Evolutionary conservation across 1,139 yeast species (phyloP).

Genomic region (Blastobotrys illinoisensis): DNA sequence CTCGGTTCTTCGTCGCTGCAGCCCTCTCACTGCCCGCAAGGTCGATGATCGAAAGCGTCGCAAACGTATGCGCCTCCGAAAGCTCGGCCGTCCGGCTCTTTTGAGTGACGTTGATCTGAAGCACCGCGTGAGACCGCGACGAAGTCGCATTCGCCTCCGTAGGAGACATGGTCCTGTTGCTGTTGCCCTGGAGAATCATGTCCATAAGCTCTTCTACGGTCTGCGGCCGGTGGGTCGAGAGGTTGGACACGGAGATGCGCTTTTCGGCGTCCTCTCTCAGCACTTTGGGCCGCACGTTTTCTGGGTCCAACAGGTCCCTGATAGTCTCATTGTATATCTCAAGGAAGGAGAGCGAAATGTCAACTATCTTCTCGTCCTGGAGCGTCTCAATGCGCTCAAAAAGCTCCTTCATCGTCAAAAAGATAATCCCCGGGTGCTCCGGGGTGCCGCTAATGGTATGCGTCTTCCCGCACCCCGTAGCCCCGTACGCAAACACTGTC

Average conservation of each 20-base stretch:
- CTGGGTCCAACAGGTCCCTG: conserved; percentile 65
- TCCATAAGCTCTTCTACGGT: conserved; percentile 75
- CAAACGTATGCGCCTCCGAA: conserved; percentile 63
- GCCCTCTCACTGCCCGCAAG: conserved; percentile 96
- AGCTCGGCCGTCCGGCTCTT: conserved; percentile 57
- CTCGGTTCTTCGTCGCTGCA: conserved; percentile 78
- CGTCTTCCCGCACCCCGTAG: conserved; percentile 98
- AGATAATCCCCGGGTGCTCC: conserved; percentile 73
- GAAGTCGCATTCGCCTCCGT: conserved; percentile 89
- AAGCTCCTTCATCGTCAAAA: conserved; percentile 70
- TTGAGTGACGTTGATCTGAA: conserved; percentile 72
- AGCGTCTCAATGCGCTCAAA: conserved; percentile 54
- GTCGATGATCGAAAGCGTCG: conserved; percentile 81
- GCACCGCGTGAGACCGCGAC: conserved; percentile 88
- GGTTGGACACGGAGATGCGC: conserved; percentile 67
- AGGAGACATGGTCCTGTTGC: conserved; percentile 74
- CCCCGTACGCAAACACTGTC: conserved; percentile 95
- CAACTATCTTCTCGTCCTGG: conserved; percentile 51
- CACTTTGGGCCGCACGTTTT: conserved; percentile 42
- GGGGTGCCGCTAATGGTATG: conserved; percentile 80
- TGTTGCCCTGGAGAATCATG: conserved; percentile 64
- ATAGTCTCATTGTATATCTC: conserved; percentile 91
- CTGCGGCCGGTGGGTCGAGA: conserved; percentile 58
- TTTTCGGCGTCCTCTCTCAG: conserved; percentile 68
- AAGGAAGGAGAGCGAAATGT: conserved; percentile 64